A percentile compares a stretch with the other conserved stretches of the same genome.
These are phyloP conservation scores for Rehmannia glutinosa DNA, from an alignment of 257 asterid species.

Conservation along the genomic window DNA sequence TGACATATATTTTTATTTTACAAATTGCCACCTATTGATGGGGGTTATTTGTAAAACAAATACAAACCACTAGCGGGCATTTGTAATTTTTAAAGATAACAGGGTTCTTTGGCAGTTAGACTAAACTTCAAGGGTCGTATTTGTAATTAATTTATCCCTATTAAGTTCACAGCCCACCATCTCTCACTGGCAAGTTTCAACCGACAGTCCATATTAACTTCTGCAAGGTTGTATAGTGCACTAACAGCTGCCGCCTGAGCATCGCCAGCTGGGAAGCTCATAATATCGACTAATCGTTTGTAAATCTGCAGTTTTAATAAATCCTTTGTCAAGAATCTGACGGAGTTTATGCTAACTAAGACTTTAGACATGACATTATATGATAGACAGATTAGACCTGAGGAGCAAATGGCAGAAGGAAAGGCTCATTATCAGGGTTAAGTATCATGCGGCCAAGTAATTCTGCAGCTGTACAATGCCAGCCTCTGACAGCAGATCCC, in stretches of 20 bases:
- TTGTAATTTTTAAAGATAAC: too few relatives aligned
- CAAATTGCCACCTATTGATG: too few relatives aligned
- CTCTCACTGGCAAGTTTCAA: slow-evolving; percentile 90
- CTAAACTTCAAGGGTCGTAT: neutral
- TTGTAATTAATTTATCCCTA: neutral
- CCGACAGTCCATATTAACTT: slow-evolving; percentile 86
- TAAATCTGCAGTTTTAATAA: slow-evolving; percentile 50
- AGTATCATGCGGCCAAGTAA: slow-evolving; percentile 85
- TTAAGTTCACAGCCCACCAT: too few relatives aligned
- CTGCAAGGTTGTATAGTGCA: slow-evolving; percentile 87
- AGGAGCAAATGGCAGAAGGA: slow-evolving; percentile 74
- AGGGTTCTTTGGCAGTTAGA: too few relatives aligned
- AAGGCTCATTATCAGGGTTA: slow-evolving; percentile 94
- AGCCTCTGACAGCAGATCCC: slow-evolving; percentile 79
- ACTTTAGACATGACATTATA: neutral
- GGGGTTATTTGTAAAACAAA: too few relatives aligned
- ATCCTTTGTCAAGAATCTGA: slow-evolving; percentile 3
- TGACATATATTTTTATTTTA: too few relatives aligned
- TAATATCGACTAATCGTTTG: slow-evolving; percentile 74
- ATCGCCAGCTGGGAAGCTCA: slow-evolving; percentile 83
- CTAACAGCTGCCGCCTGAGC: slow-evolving; percentile 98
- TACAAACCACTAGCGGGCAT: too few relatives aligned
- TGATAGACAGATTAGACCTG: slow-evolving; percentile 45
- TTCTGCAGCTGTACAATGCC: slow-evolving; percentile 99
- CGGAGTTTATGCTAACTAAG: neutral